A percentile compares a stretch with the other conserved stretches of the same genome.
These are phyloP conservation scores for Ilex asprella DNA, from an alignment of 257 asterid species.

Conservation along the genomic window DNA sequence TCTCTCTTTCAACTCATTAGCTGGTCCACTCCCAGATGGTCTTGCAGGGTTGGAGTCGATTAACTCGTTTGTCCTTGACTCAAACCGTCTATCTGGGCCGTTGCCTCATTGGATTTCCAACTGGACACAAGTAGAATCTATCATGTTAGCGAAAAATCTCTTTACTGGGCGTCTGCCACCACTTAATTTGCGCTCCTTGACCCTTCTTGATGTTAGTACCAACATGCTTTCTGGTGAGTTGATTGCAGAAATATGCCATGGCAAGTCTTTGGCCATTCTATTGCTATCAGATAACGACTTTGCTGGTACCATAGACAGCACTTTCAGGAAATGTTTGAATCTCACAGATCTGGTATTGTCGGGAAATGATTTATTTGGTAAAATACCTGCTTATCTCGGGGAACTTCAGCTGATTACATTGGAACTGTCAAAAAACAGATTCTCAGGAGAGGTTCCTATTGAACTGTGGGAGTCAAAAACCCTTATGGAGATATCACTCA, in stretches of 20 bases:
- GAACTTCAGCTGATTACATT: constrained; percentile 44
- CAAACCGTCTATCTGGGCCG: constrained; percentile 55
- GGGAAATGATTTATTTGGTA: constrained; percentile 48
- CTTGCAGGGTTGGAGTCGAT: constrained; percentile 50
- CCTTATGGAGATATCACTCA: constrained; percentile 45
- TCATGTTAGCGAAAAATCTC: constrained; percentile 46
- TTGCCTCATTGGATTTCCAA: constrained; percentile 70
- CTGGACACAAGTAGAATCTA: constrained; percentile 44
- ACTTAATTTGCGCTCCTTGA: constrained; percentile 42
- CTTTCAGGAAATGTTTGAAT: constrained; percentile 40
- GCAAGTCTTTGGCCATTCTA: constrained; percentile 35
- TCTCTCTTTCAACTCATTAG: constrained; percentile 52
- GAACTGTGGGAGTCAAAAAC: constrained; percentile 61
- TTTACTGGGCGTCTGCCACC: constrained; percentile 55
- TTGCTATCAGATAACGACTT: constrained; percentile 47
- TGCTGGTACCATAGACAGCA: constrained; percentile 40
- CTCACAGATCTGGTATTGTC: constrained; percentile 55
- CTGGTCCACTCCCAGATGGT: constrained; percentile 46
- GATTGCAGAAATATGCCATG: constrained; percentile 43
- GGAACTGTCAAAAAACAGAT: constrained; percentile 50
- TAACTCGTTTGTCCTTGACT: constrained; percentile 38
- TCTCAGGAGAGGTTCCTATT: constrained; percentile 57
- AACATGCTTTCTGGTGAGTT: constrained; percentile 60
- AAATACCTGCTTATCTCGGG: constrained; percentile 61
- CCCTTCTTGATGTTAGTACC: constrained; percentile 40